Evolutionary conservation across 805 yeast genomes (phyloP), one percentile per base, ranked within the genome.

Genomic region (Sungouiella blattae): DNA sequence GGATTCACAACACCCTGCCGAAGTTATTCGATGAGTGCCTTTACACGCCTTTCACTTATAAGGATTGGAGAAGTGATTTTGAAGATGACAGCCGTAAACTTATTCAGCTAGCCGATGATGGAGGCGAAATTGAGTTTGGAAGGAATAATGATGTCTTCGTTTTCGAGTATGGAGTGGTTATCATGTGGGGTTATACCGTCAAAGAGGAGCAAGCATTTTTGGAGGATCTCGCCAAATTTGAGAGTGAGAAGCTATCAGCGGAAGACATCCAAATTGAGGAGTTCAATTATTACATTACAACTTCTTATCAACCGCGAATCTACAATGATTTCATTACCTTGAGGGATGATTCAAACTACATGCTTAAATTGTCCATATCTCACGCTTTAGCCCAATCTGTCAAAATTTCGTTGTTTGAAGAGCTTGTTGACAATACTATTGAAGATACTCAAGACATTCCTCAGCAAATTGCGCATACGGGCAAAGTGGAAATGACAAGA

Each of bases 401-500:
- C 24, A 93, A 93, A 62, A 91, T 93, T 17, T 89, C 98, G 4
- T 65, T 93, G 20, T 93, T 93, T 61, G 98, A 93, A 60, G 98
- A 91, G 58, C 72, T 93, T 48, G 96, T 93, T 9, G 96, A 91
- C 61, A 89, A 89, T 57, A 93, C 98, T 3, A 93, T 93, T 53
- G 96, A 88, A 57, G 97, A 88, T 55, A 93, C 98, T 1, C 96
- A 91, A 55, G 96, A 89, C 52, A 88, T 93, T 33, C 98, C 98
- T 3, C 94, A 87, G 52, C 95, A 89, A 58, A 87, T 93, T 54
- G 97, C 98, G 1, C 78, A 79, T 23, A 82, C 93, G 8, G 98
- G 98, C 53, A 89, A 89, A 58, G 96, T 93, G 36, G 86, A 84
- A 47, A 88, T 93, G 97, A 78, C 83, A 18, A 78, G 95, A 51